phyloP scores from a whole-genome alignment of 2,329 filamentous ascomycete genomes.

The Epichloe bromicola region DNA sequence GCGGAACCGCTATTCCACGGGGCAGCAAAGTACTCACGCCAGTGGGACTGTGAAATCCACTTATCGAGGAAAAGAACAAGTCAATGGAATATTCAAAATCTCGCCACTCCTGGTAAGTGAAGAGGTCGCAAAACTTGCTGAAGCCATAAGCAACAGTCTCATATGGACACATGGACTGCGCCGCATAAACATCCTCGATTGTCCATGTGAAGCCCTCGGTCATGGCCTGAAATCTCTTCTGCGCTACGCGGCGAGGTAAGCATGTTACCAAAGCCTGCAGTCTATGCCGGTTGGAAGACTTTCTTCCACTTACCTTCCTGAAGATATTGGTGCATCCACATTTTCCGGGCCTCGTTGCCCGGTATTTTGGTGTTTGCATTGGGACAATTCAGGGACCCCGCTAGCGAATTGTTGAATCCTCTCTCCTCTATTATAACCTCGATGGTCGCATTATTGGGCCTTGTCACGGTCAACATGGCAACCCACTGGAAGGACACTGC shows the following conservation, averaged over 20 bases:
- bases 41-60: constrained; percentile 50
- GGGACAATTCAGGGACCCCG: constrained; percentile 53
- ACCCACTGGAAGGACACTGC: neutral
- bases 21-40: constrained; percentile 29
- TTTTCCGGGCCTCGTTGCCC: constrained; percentile 37
- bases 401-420: constrained; percentile 57
- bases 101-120: constrained; percentile 63
- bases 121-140: constrained; percentile 60
- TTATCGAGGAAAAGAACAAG: constrained; percentile 47
- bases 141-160: constrained; percentile 68
- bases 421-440: constrained; percentile 54
- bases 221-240: constrained; percentile 42
- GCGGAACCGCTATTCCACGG: neutral
- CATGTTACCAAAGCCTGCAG: no score
- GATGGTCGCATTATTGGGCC: constrained; percentile 57
- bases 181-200: constrained; percentile 48
- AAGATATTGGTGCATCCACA: constrained; percentile 55
- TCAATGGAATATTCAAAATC: constrained; percentile 61
- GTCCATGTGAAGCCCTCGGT: constrained; percentile 51
- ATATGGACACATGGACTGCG: constrained; percentile 62
- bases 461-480: constrained; percentile 9
- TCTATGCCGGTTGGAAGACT: no score
- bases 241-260: constrained; percentile 29
- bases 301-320: constrained; percentile 31
- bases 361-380: constrained; percentile 41